These are phyloP conservation scores for Paraconiothyrium brasiliense DNA, from an alignment of 2,329 filamentous ascomycete genomes.

Conservation along the genomic window DNA sequence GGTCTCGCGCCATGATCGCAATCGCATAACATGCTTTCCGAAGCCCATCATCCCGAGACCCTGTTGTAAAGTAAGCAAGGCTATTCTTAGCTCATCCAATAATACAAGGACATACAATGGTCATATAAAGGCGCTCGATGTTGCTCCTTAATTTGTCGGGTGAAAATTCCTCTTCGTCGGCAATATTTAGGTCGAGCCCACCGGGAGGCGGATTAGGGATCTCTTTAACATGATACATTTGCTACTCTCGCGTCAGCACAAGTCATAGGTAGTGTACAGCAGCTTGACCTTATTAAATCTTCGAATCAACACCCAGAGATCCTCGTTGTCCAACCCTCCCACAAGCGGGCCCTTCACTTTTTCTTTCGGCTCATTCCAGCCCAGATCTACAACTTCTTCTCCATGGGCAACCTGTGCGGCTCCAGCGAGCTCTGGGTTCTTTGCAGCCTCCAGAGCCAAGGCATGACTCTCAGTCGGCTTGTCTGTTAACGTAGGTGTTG, in stretches of 20 bases:
- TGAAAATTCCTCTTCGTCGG: slow-evolving; percentile 84
- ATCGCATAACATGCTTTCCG: slow-evolving; percentile 77
- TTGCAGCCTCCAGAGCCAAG: slow-evolving; percentile 52
- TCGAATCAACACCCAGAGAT: slow-evolving; percentile 75
- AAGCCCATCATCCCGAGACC: slow-evolving; percentile 71
- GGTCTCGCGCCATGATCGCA: slow-evolving; percentile 82
- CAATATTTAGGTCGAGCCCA: slow-evolving; percentile 80
- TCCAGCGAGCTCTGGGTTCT: slow-evolving; percentile 56
- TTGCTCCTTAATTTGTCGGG: slow-evolving; percentile 83
- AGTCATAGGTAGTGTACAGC: background rate
- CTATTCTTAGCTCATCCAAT: background rate
- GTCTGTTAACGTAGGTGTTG: slow-evolving; percentile 48
- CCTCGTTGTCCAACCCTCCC: slow-evolving; percentile 74
- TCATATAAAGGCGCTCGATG: slow-evolving; percentile 83
- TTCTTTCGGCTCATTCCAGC: slow-evolving; percentile 72
- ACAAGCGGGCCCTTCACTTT: slow-evolving; percentile 69
- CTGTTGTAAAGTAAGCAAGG: slow-evolving; percentile 29
- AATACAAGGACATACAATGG: slow-evolving; percentile 58
- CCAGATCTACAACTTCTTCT: slow-evolving; percentile 70
- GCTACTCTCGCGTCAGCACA: slow-evolving; percentile 45
- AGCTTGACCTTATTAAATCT: slow-evolving; percentile 74
- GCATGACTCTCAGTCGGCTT: slow-evolving; percentile 59
- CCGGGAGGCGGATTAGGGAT: slow-evolving; percentile 68
- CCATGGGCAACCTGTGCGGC: slow-evolving; percentile 53
- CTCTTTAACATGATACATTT: slow-evolving; percentile 77